Percentiles rank a stretch among this genome's conserved stretches.
Evolutionary conservation across 1,284 basidiomycete genomes (phyloP).

Genomic region (Naganishia cerealis): DNA sequence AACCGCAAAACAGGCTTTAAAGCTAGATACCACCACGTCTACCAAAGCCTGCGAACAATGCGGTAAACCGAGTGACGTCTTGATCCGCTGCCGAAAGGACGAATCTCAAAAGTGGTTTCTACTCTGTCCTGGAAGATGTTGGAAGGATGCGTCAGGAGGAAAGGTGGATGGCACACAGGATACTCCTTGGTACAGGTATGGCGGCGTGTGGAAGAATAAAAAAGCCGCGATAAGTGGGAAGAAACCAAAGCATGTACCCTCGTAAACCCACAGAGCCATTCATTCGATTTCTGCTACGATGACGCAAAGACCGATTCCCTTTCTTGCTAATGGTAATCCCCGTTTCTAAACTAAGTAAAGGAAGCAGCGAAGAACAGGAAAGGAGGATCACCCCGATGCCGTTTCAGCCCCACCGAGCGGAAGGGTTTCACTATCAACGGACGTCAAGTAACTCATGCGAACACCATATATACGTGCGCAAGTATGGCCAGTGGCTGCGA

Average conservation of each 20-base stretch:
- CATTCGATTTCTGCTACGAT: not conserved
- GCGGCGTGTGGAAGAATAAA: constrained; percentile 33
- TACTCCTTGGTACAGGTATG: constrained; percentile 20
- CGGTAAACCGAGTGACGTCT: constrained; percentile 26
- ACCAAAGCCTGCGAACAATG: constrained; percentile 28
- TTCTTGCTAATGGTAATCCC: not conserved
- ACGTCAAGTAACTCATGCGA: no score
- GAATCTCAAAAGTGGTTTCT: constrained; percentile 26
- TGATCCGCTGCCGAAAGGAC: constrained; percentile 32
- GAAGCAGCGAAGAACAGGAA: not conserved
- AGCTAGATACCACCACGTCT: constrained; percentile 29
- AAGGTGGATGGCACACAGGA: constrained; percentile 26
- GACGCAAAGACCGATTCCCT: not conserved
- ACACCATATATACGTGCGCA: not conserved
- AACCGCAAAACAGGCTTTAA: constrained; percentile 25
- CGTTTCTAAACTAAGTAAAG: not conserved
- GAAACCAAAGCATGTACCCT: constrained; percentile 30
- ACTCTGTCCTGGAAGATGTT: constrained; percentile 30
- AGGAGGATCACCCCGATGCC: not conserved
- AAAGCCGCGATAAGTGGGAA: constrained; percentile 31
- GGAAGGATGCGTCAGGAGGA: constrained; percentile 27
- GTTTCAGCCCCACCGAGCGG: no score
- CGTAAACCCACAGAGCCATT: not conserved
- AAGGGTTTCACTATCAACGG: no score
- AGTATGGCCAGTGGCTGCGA: not conserved